Evolutionary conservation across 73 alveolate genomes (phyloP).

Genomic region (Symbiodinium natans): DNA sequence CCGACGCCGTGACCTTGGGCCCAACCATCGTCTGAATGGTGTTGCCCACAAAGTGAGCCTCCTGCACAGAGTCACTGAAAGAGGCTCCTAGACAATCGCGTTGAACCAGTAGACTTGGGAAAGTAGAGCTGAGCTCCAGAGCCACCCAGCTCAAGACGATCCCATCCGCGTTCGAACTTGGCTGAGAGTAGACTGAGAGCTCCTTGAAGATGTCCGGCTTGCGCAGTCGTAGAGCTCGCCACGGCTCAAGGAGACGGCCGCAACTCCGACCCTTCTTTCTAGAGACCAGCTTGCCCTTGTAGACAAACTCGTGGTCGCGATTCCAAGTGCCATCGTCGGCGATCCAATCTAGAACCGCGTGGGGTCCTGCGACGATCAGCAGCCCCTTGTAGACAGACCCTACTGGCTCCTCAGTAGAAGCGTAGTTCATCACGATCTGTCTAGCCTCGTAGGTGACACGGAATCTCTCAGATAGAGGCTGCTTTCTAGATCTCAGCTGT

Average conservation of each 20-base stretch:
- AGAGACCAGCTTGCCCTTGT: background rate
- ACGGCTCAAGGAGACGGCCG: background rate
- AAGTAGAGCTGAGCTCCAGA: background rate
- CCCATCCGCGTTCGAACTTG: background rate
- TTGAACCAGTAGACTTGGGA: background rate
- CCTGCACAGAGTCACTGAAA: background rate
- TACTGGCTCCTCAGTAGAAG: background rate
- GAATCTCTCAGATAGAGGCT: background rate
- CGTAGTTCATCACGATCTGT: background rate
- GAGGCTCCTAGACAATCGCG: background rate
- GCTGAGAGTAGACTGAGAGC: background rate
- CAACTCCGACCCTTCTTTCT: background rate
- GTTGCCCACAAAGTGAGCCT: background rate
- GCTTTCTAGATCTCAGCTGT: no score
- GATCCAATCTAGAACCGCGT: background rate
- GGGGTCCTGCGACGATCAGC: background rate
- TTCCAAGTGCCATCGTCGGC: background rate
- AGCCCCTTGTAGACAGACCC: background rate
- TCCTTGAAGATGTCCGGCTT: background rate
- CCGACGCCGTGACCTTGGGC: background rate
- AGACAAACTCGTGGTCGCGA: background rate
- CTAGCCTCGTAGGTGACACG: background rate
- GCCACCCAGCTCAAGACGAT: background rate
- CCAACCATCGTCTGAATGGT: background rate
- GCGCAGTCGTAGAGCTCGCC: background rate